A percentile compares a stretch with the other conserved stretches of the same genome.
phyloP scores from a whole-genome alignment of 352 stramenopile species.

The Globisporangium okanoganense region DNA sequence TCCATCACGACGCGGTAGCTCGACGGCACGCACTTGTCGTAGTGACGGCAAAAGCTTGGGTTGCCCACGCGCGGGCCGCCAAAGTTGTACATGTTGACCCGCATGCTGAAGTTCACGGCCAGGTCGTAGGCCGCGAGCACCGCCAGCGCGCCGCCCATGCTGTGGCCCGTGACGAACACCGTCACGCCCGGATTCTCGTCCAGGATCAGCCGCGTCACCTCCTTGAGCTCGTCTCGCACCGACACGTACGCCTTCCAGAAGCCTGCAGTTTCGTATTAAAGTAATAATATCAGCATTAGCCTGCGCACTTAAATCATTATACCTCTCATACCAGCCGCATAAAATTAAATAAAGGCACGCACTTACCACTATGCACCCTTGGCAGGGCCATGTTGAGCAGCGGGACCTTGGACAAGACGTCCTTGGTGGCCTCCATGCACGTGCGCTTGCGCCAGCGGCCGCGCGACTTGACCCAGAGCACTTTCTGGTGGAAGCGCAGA shows the following conservation, averaged over 20 bases:
- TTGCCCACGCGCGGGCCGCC: constrained; percentile 84
- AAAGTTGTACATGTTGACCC: constrained; percentile 90
- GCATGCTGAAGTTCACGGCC: constrained; percentile 80
- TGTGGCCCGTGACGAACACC: constrained; percentile 92
- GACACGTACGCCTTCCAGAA: constrained; percentile 87
- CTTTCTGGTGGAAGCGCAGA: constrained; percentile 73
- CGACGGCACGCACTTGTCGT: constrained; percentile 70
- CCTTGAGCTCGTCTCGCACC: constrained; percentile 69
- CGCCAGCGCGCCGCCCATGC: constrained; percentile 88
- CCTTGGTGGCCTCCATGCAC: constrained; percentile 57
- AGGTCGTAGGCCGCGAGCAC: constrained; percentile 86
- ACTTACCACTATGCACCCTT: constrained; percentile 70
- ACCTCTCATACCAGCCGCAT: background rate
- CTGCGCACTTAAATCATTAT: too few species aligned
- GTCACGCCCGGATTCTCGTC: constrained; percentile 82
- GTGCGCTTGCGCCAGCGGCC: constrained; percentile 42
- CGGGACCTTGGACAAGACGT: constrained; percentile 69
- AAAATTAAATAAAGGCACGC: constrained; percentile 8
- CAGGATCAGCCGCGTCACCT: constrained; percentile 71
- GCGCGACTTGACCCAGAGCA: constrained; percentile 75
- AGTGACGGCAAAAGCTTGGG: constrained; percentile 69
- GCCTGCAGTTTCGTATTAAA: too few species aligned
- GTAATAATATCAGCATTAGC: too few species aligned
- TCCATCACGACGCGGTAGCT: constrained; percentile 84
- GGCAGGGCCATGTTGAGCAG: constrained; percentile 83